phyloP scores from a whole-genome alignment of 1,284 basidiomycete genomes.

The Tremellales sp. region DNA sequence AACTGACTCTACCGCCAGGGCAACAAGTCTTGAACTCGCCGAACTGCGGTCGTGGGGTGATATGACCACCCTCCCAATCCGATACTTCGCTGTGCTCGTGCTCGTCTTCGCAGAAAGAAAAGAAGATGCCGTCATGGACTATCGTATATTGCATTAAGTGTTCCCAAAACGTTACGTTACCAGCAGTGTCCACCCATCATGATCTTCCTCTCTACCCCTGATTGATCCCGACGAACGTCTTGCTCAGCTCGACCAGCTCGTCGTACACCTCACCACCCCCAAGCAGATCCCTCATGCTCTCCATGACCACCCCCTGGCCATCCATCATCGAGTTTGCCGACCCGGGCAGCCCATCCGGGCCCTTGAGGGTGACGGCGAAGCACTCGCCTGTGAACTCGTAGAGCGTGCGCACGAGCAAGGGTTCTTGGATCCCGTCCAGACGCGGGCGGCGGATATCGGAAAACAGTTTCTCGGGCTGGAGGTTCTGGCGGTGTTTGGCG shows the following conservation, averaged over 20 bases:
- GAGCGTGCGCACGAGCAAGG: conserved; percentile 38
- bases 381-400: conserved; percentile 45
- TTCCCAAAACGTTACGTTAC: neutral
- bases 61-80: too few relatives aligned
- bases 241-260: conserved; percentile 16
- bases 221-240: conserved; percentile 18
- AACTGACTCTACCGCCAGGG: too few relatives aligned
- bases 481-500: conserved; percentile 46
- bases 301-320: conserved; percentile 39
- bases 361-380: conserved; percentile 42
- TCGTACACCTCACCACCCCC: conserved; percentile 22
- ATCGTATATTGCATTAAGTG: too few relatives aligned
- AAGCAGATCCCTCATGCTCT: conserved; percentile 28
- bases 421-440: conserved; percentile 40
- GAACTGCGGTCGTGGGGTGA: too few relatives aligned
- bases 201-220: neutral
- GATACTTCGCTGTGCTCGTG: too few relatives aligned
- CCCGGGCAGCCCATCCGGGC: conserved; percentile 40
- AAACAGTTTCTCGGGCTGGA: conserved; percentile 45
- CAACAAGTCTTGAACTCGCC: too few relatives aligned
- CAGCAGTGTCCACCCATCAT: too few relatives aligned
- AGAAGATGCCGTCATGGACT: too few relatives aligned
- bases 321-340: conserved; percentile 35
- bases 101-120: too few relatives aligned
- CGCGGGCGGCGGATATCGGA: conserved; percentile 38